Evolutionary conservation across 2,329 filamentous ascomycete genomes (phyloP), one percentile per base, ranked within the genome.

Genomic region (Talaromyces albobiverticillius): DNA sequence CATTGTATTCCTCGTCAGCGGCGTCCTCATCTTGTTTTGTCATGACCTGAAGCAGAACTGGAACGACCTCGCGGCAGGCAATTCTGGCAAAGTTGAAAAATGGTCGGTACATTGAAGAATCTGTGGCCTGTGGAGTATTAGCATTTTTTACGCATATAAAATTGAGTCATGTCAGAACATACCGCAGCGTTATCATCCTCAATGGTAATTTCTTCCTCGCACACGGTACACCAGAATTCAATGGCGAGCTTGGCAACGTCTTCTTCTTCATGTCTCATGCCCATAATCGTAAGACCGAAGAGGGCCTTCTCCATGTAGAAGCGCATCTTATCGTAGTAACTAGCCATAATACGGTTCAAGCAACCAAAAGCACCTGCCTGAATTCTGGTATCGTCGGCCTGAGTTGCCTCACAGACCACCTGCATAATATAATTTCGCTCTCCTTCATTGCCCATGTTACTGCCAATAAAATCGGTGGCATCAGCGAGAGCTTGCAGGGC

Each of bases 381-480:
- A 72, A 99, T 95, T 69, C 91, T 85, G 56, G 83, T 84, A 73
- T 99, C 94, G 1, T 88, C 82, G 64, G 93, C 91, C 77, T 99
- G 94, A 53, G 94, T 99, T 64, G 94, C 94, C 79, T 99, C 94
- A 77, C 94, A 99, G 67, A 99, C 90, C 61, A 99, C 94, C 79
- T 99, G 94, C 94, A 99, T 99, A 69, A 99, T 99, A 80, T 97
- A 99, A 79, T 99, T 99, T 63, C 94, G 87, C 81, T 99, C 94
- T 66, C 93, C 94, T 76, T 99, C 94, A 67, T 97, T 94, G 76
- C 96, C 95, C 75, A 99, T 99, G 79, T 99, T 99, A 76, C 90
- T 95, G 61, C 91, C 85, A 55, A 99, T 93, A 68, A 99, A 99
- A 74, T 99, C 94, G 57, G 97, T 86, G 36, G 93, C 96, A 75